phyloP scores from a whole-genome alignment of 2,329 filamentous ascomycete species.

The Onygenales sp. region DNA sequence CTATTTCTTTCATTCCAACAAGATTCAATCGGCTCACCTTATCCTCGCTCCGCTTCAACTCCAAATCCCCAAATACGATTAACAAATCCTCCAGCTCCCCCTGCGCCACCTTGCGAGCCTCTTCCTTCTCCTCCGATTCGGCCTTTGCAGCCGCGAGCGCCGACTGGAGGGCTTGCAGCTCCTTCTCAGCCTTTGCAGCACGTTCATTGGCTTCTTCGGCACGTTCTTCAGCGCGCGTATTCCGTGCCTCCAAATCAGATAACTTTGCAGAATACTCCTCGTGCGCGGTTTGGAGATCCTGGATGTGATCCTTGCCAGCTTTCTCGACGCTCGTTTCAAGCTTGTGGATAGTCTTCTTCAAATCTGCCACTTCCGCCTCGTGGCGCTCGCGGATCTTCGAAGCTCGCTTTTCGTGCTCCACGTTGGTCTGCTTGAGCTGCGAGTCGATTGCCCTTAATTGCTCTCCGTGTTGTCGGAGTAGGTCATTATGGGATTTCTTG shows the following conservation, averaged over 20 bases:
- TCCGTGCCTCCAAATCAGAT: slow-evolving; percentile 40
- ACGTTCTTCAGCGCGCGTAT: slow-evolving; percentile 34
- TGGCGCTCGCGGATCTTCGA: slow-evolving; percentile 30
- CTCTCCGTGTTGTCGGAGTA: slow-evolving; percentile 34
- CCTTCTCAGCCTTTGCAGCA: slow-evolving; percentile 12
- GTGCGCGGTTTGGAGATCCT: slow-evolving; percentile 50
- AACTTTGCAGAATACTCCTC: slow-evolving; percentile 40
- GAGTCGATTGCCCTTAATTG: slow-evolving; percentile 40
- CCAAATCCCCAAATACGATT: slow-evolving; percentile 70
- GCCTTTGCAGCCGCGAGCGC: slow-evolving; percentile 23
- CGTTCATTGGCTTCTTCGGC: slow-evolving; percentile 24
- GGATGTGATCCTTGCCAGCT: slow-evolving; percentile 50
- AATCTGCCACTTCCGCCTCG: slow-evolving; percentile 55
- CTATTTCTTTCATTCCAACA: slow-evolving; percentile 7
- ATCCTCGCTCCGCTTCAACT: slow-evolving; percentile 66
- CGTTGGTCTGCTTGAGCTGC: slow-evolving; percentile 35
- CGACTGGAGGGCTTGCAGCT: slow-evolving; percentile 17
- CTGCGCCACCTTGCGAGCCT: slow-evolving; percentile 55
- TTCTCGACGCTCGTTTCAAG: slow-evolving; percentile 43
- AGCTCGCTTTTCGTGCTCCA: slow-evolving; percentile 31
- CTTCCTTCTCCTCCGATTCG: slow-evolving; percentile 42
- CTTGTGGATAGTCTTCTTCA: slow-evolving; percentile 51
- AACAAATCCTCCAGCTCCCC: slow-evolving; percentile 70
- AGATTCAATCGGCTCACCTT: slow-evolving; percentile 47
- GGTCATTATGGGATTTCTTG: slow-evolving; percentile 31